Evolutionary conservation across 208 protist species (phyloP).

Genomic region (Kentomonas sorsogonicus): DNA sequence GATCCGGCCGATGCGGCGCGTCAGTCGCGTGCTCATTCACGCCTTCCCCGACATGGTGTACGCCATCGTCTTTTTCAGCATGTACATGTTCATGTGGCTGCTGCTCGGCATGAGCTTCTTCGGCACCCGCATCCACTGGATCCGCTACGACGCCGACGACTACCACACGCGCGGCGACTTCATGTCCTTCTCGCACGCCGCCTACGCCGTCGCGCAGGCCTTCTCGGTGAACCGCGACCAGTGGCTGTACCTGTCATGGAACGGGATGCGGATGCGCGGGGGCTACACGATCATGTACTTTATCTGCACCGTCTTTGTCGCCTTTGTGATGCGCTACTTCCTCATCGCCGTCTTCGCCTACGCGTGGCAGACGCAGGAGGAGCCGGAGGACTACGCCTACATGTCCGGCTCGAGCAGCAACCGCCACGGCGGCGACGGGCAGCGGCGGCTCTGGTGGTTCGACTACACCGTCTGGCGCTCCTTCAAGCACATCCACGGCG

Average conservation of each 20-base stretch:
- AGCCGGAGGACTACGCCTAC: constrained; percentile 49
- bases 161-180: constrained; percentile 68
- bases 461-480: constrained; percentile 89
- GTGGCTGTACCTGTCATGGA: constrained; percentile 86
- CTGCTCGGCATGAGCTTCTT: constrained; percentile 91
- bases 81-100: constrained; percentile 91
- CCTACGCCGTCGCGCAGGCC: constrained; percentile 78
- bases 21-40: constrained; percentile 75
- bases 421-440: constrained; percentile 14
- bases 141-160: constrained; percentile 40
- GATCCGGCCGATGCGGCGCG: constrained; percentile 51
- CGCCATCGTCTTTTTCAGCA: constrained; percentile 76
- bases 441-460: constrained; percentile 68
- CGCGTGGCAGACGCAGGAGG: constrained; percentile 78
- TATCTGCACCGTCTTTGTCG: constrained; percentile 61
- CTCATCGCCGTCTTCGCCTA: constrained; percentile 84
- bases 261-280: constrained; percentile 71
- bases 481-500: constrained; percentile 90
- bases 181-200: constrained; percentile 75
- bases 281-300: constrained; percentile 87
- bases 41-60: constrained; percentile 79
- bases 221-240: constrained; percentile 80
- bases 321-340: constrained; percentile 81
- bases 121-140: constrained; percentile 60
- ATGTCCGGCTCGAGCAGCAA: constrained; percentile 22